Conservation (phyloP, 495 filamentous ascomycete genomes). For the Trichoderma reesei region DNA sequence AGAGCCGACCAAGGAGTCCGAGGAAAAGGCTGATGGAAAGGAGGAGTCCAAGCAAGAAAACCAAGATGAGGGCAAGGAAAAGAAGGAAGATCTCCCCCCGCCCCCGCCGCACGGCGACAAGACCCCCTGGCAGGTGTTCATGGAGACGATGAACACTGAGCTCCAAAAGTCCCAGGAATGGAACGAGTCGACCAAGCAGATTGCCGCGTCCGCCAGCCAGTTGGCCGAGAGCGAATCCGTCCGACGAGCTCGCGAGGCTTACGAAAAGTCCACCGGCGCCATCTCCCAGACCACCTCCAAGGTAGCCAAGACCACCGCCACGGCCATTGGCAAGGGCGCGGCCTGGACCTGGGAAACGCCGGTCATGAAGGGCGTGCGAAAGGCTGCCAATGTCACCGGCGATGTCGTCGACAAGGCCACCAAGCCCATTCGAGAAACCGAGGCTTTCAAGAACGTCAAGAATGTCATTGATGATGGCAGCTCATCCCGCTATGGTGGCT, state of each 20-base stretch:
- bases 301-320: conserved; percentile 75
- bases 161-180: conserved; percentile 98
- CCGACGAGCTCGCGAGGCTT: conserved; percentile 73
- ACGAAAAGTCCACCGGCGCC: conserved; percentile 70
- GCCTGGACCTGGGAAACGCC: conserved; percentile 95
- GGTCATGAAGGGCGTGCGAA: conserved; percentile 83
- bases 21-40: conserved; percentile 39
- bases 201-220: conserved; percentile 77
- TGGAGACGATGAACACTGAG: conserved; percentile 82
- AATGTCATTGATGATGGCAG: conserved; percentile 94
- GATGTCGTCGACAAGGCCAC: conserved; percentile 86
- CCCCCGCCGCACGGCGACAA: conserved; percentile 96
- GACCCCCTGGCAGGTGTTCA: conserved; percentile 96
- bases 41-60: conserved; percentile 35
- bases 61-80: conserved; percentile 40
- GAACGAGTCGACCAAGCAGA: conserved; percentile 94
- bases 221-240: conserved; percentile 94
- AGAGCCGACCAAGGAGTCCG: conserved; percentile 32
- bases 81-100: conserved; percentile 68
- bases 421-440: conserved; percentile 82
- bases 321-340: conserved; percentile 77
- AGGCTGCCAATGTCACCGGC: conserved; percentile 75
- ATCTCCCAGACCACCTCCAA: conserved; percentile 60
- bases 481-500: conserved; percentile 91
- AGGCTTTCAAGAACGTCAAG: conserved; percentile 90